Conservation (phyloP, 108 stramenopile genomes). For the Conticribra weissflogii region DNA sequence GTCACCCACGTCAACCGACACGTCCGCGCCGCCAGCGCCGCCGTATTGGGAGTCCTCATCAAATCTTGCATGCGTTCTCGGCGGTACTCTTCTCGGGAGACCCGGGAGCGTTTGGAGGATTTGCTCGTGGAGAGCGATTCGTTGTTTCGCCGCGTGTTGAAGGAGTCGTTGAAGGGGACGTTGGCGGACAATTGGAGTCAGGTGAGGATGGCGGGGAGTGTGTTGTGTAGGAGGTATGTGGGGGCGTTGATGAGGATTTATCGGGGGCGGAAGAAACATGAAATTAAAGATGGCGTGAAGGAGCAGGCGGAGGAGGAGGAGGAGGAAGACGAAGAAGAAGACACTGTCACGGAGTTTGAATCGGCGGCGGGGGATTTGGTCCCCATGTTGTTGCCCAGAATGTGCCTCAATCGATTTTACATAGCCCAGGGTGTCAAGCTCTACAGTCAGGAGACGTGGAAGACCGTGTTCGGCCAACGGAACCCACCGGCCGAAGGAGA, state of each 20-base stretch:
- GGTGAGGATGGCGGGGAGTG: conserved; percentile 94
- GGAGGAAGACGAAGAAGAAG: conserved; percentile 23
- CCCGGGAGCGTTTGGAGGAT: neutral
- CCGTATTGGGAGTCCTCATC: conserved; percentile 79
- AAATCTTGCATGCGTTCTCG: conserved; percentile 38
- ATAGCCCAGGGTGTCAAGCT: conserved; percentile 95
- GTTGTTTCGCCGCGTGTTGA: conserved; percentile 45
- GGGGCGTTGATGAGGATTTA: conserved; percentile 56
- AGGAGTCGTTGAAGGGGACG: conserved; percentile 46
- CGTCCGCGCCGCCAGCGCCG: conserved; percentile 92
- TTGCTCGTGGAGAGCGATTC: neutral
- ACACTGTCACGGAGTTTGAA: conserved; percentile 46
- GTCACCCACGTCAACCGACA: conserved; percentile 92
- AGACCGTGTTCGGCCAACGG: conserved; percentile 59
- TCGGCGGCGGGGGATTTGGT: conserved; percentile 38
- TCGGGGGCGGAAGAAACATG: too few species aligned
- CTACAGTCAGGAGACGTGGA: conserved; percentile 96
- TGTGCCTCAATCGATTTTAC: conserved; percentile 98
- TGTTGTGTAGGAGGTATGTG: conserved; percentile 85
- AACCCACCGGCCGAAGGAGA: neutral
- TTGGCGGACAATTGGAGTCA: conserved; percentile 97
- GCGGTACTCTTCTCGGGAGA: conserved; percentile 6
- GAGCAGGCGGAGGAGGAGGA: too few species aligned
- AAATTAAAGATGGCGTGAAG: too few species aligned
- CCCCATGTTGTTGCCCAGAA: conserved; percentile 86